Base-by-base conservation (phyloP, 2,329 filamentous ascomycete species). In the Blumeria graminis region DNA sequence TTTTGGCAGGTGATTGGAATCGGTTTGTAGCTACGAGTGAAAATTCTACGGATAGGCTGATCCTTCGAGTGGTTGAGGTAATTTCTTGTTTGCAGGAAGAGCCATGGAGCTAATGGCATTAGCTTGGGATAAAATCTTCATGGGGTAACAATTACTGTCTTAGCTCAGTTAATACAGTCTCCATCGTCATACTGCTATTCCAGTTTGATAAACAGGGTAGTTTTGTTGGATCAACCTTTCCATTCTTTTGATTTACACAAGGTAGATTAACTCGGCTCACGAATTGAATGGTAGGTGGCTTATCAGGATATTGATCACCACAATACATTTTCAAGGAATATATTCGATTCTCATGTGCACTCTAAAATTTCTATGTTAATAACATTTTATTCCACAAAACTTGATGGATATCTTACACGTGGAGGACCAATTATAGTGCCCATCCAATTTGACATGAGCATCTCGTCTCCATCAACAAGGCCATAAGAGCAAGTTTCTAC, bases 371-470 rank as follows among this genome's bases (percentile, higher is more conserved):
- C 45, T 22, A 33, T 38, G 18, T 18, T 41, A 43, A 14, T 55
- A 16, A 18, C 32, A 10, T 18, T 45, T 13, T 18, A 18, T 8
- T n/a, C 2, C 13, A 33, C 28, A 32, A 41, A 34, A 55, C n/a
- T 39, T 51, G 1, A 28, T 41, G 36, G 41, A 16, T 32, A 22
- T 72, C 85, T 66, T 75, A 95, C 92, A 70, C 96, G 89, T 68
- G 92, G 90, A 63, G 92, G 92, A 1, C 92, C 92, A 54, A 95
- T 81, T 62, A 98, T 96, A 14, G 92, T 98, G 65, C 90, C 92
- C 66, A 94, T 94, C 92, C 92, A 98, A 74, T 95, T 88, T 61
- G 85, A 90, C 89, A 98, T 94, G 70, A 92, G 79, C 61, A 95
- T 78, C 66, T 98, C 92, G 67, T 95, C 89, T 52, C 86, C 82